A percentile compares a stretch with the other conserved stretches of the same genome.
These are phyloP conservation scores for Oleoguttula mirabilis DNA, from an alignment of 495 filamentous ascomycete species.

Conservation along the genomic window DNA sequence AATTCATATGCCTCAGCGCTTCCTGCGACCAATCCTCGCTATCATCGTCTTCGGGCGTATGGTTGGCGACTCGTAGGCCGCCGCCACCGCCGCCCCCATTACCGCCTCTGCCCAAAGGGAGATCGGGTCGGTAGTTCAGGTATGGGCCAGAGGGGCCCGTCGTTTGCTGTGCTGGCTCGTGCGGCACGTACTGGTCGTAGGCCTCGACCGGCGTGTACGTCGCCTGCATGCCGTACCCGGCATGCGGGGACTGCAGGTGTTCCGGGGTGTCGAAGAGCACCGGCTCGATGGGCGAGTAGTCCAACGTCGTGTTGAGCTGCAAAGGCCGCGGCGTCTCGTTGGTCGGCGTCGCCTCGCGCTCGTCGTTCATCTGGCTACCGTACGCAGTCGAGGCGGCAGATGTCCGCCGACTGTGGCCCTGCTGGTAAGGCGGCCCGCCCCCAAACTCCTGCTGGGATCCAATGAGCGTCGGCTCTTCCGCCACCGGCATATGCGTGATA, in stretches of 20 bases:
- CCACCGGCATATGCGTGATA: conserved; percentile 14
- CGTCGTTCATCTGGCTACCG: conserved; percentile 9
- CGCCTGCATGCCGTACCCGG: conserved; percentile 10
- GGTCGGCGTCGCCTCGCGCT: conserved; percentile 28
- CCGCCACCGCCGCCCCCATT: conserved; percentile 19
- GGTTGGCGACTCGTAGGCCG: conserved; percentile 28
- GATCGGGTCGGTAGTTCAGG: conserved; percentile 1
- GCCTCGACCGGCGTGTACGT: conserved; percentile 2
- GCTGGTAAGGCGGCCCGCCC: not conserved
- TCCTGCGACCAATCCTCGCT: conserved; percentile 28
- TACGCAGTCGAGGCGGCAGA: conserved; percentile 1
- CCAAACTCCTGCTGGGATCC: not conserved
- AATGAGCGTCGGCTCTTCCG: conserved; percentile 9
- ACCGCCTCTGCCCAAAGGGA: not conserved
- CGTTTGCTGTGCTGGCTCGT: not conserved
- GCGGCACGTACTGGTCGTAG: not conserved
- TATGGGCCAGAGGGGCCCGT: conserved; percentile 2
- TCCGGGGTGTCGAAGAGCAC: conserved; percentile 15
- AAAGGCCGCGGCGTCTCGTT: conserved; percentile 20
- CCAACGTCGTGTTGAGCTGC: conserved; percentile 13
- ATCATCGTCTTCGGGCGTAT: conserved; percentile 5
- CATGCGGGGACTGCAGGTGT: conserved; percentile 1
- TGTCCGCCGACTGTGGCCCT: not conserved
- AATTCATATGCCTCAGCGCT: conserved; percentile 28
- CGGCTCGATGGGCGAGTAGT: conserved; percentile 26